Evolutionary conservation across 129 eudicot genomes (phyloP).

Genomic region (Tagetes patula): DNA sequence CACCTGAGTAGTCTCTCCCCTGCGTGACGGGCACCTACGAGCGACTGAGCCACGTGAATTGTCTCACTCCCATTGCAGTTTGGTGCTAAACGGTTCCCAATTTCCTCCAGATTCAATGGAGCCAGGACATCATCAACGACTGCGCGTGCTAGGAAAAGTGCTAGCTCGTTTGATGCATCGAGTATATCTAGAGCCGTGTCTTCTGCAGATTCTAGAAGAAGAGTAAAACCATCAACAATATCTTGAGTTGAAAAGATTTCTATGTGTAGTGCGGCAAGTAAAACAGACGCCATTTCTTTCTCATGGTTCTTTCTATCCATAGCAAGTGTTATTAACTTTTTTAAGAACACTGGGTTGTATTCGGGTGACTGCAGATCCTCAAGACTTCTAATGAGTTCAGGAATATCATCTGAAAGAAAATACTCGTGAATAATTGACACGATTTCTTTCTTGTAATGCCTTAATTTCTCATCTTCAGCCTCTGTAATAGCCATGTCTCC

Average conservation of each 20-base stretch:
- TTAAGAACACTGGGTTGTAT: slow-evolving; percentile 68
- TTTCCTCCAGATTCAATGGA: slow-evolving; percentile 79
- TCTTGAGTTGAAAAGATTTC: slow-evolving; percentile 88
- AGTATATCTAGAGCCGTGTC: slow-evolving; percentile 87
- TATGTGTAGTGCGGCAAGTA: slow-evolving; percentile 76
- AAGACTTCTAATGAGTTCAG: slow-evolving; percentile 77
- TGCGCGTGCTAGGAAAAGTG: slow-evolving; percentile 80
- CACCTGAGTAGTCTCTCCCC: slow-evolving; percentile 91
- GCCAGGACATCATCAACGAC: slow-evolving; percentile 88
- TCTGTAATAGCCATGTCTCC: slow-evolving; percentile 35
- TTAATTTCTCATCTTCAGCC: slow-evolving; percentile 52
- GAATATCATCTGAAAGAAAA: slow-evolving; percentile 85
- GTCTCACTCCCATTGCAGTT: slow-evolving; percentile 79
- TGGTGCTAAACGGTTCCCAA: slow-evolving; percentile 49
- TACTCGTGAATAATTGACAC: slow-evolving; percentile 82
- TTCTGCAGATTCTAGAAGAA: slow-evolving; percentile 85
- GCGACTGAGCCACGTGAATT: slow-evolving; percentile 60
- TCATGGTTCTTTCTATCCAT: slow-evolving; percentile 89
- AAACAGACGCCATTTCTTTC: slow-evolving; percentile 91
- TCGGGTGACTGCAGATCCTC: slow-evolving; percentile 71
- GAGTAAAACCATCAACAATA: slow-evolving; percentile 71
- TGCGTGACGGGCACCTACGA: slow-evolving; percentile 79
- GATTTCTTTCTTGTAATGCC: slow-evolving; percentile 63
- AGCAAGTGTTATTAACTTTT: slow-evolving; percentile 81
- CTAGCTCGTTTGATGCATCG: slow-evolving; percentile 83